Evolutionary conservation across 2,329 filamentous ascomycete species (phyloP).

Genomic region (Ramichloridium luteum): DNA sequence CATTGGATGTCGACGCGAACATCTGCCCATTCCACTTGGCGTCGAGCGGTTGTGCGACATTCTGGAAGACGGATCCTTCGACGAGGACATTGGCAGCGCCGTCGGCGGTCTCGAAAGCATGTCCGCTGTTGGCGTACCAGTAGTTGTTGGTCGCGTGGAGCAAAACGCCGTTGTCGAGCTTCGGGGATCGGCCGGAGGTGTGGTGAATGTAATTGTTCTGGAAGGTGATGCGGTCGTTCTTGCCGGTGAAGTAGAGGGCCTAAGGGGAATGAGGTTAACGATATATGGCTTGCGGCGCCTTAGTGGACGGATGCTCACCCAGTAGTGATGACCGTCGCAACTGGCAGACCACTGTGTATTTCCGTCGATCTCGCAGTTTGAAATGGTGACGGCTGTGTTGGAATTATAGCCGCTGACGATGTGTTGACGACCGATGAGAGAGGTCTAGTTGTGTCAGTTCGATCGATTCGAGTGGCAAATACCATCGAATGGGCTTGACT

Average conservation of each 20-base stretch:
- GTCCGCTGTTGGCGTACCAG: slow-evolving; percentile 43
- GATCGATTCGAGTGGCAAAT: slow-evolving; percentile 30
- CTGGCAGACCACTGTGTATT: slow-evolving; percentile 42
- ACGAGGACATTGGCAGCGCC: slow-evolving; percentile 13
- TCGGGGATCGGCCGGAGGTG: slow-evolving; percentile 45
- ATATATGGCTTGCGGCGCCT: no score
- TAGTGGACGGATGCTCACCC: background rate
- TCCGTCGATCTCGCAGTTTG: slow-evolving; percentile 49
- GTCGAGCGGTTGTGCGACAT: slow-evolving; percentile 4
- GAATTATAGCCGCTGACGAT: slow-evolving; percentile 45
- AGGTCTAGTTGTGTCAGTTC: slow-evolving; percentile 29
- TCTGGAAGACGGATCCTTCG: slow-evolving; percentile 15
- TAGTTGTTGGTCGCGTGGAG: slow-evolving; percentile 53
- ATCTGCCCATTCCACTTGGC: slow-evolving; percentile 6
- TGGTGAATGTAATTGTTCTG: slow-evolving; percentile 51
- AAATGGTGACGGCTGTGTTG: slow-evolving; percentile 46
- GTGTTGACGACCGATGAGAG: slow-evolving; percentile 48
- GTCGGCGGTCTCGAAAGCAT: slow-evolving; percentile 42
- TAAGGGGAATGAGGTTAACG: no score
- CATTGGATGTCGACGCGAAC: slow-evolving; percentile 7
- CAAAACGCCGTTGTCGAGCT: slow-evolving; percentile 44
- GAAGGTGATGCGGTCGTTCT: slow-evolving; percentile 44
- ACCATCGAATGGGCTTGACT: slow-evolving; percentile 21
- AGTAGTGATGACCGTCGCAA: slow-evolving; percentile 34
- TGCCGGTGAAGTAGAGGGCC: slow-evolving; percentile 46